Conservation (phyloP, 148 eudicot species). For the Beta vulgaris region DNA sequence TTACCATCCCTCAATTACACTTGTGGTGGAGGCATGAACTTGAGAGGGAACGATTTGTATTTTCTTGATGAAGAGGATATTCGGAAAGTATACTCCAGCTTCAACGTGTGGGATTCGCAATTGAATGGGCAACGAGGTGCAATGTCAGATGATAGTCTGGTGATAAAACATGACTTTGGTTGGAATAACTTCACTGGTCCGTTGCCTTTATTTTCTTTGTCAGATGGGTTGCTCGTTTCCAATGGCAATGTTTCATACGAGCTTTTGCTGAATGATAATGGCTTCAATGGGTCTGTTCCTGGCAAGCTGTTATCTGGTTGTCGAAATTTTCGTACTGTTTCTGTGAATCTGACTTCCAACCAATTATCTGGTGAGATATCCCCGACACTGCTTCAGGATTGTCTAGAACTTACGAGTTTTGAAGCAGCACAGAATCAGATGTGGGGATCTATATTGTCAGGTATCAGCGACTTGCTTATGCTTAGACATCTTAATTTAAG, state of each 20-base stretch:
- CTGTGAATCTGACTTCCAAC: conserved; percentile 48
- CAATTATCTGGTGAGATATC: conserved; percentile 38
- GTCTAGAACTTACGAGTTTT: conserved; percentile 38
- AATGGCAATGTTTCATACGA: conserved; percentile 22
- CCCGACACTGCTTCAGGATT: conserved; percentile 32
- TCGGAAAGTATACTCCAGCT: conserved; percentile 29
- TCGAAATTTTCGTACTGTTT: conserved; percentile 33
- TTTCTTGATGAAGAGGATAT: conserved; percentile 34
- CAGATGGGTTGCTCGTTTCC: conserved; percentile 22
- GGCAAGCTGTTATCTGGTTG: conserved; percentile 34
- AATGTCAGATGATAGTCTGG: conserved; percentile 12
- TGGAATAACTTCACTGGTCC: conserved; percentile 43
- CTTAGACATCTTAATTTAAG: conserved; percentile 39
- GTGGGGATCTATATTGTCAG: conserved; percentile 36
- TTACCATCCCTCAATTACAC: conserved; percentile 19
- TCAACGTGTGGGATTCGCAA: conserved; percentile 27
- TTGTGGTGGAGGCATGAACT: conserved; percentile 33
- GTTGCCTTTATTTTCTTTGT: conserved; percentile 37
- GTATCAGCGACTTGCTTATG: conserved; percentile 33
- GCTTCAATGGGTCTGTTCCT: conserved; percentile 42
- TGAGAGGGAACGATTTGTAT: conserved; percentile 21
- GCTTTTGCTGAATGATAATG: conserved; percentile 39
- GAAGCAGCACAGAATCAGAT: conserved; percentile 49
- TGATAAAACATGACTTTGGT: conserved; percentile 48
- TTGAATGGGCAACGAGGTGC: conserved; percentile 15